These are phyloP conservation scores for Fraxinus latifolia DNA, from an alignment of 305 asterid species.

Conservation along the genomic window DNA sequence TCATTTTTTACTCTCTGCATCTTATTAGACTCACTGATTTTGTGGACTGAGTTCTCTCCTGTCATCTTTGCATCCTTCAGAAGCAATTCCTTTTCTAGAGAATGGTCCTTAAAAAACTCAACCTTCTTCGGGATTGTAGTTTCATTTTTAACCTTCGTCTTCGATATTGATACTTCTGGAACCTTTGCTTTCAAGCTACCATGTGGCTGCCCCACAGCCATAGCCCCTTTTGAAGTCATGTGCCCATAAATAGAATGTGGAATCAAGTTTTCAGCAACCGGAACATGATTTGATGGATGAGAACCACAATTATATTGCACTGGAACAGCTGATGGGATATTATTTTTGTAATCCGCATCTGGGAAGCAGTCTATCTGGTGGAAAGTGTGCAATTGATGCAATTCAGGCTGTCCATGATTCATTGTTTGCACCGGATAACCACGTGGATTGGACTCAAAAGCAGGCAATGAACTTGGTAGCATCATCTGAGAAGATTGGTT, in stretches of 20 bases:
- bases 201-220: constrained; percentile 35
- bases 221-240: constrained; percentile 38
- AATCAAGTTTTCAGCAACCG: constrained; percentile 40
- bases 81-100: constrained; percentile 40
- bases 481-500: constrained; percentile 44
- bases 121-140: constrained; percentile 37
- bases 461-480: constrained; percentile 39
- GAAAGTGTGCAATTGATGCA: constrained; percentile 43
- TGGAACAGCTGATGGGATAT: constrained; percentile 26
- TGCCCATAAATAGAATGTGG: constrained; percentile 36
- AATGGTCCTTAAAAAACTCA: constrained; percentile 42
- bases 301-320: constrained; percentile 39
- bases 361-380: constrained; percentile 35
- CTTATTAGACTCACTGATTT: constrained; percentile 42
- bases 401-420: constrained; percentile 46
- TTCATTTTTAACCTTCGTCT: constrained; percentile 38
- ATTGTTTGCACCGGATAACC: constrained; percentile 36
- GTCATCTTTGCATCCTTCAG: constrained; percentile 47
- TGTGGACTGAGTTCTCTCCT: constrained; percentile 45
- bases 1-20: constrained; percentile 40
- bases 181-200: constrained; percentile 32
- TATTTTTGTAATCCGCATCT: constrained; percentile 30
- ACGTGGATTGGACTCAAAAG: constrained; percentile 41
- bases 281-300: constrained; percentile 42
- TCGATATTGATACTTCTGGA: constrained; percentile 37